Evolutionary conservation across 2,329 filamentous ascomycete species (phyloP).

Genomic region (Fusarium illudens): DNA sequence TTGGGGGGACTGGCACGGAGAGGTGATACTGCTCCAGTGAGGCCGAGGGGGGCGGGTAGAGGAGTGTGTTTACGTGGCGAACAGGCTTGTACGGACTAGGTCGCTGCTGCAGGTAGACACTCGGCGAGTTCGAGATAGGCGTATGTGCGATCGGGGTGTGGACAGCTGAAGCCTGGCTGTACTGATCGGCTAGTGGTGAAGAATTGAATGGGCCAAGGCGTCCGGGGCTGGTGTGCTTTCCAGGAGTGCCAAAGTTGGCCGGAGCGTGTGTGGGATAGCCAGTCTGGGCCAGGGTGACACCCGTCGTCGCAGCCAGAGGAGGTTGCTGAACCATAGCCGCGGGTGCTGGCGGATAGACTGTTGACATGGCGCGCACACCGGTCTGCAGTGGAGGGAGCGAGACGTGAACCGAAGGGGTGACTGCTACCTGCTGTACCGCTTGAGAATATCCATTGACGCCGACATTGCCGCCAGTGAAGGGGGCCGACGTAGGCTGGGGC

Average conservation of each 20-base stretch:
- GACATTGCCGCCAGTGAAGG: slow-evolving; percentile 46
- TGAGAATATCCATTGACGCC: slow-evolving; percentile 51
- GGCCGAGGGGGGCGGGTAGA: slow-evolving; percentile 84
- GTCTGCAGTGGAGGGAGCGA: slow-evolving; percentile 71
- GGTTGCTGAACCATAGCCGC: slow-evolving; percentile 51
- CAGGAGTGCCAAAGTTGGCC: slow-evolving; percentile 59
- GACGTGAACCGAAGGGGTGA: slow-evolving; percentile 47
- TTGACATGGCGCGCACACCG: slow-evolving; percentile 76
- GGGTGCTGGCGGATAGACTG: slow-evolving; percentile 72
- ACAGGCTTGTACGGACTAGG: slow-evolving; percentile 94
- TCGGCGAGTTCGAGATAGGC: slow-evolving; percentile 82
- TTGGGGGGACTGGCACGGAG: slow-evolving; percentile 63
- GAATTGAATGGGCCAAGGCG: slow-evolving; percentile 62
- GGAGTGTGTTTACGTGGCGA: slow-evolving; percentile 86
- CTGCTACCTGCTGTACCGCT: slow-evolving; percentile 44
- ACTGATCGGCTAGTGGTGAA: slow-evolving; percentile 73
- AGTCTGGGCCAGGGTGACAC: slow-evolving; percentile 34
- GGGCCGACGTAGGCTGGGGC: slow-evolving; percentile 24
- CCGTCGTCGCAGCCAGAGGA: slow-evolving; percentile 36
- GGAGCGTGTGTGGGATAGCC: slow-evolving; percentile 44
- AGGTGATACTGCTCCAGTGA: slow-evolving; percentile 80
- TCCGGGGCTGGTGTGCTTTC: slow-evolving; percentile 62
- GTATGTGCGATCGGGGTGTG: slow-evolving; percentile 67
- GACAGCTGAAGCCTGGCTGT: slow-evolving; percentile 59
- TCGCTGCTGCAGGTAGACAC: slow-evolving; percentile 85